phyloP scores from a whole-genome alignment of 192 early-diverging fungal genomes.

The Umbelopsis sp. region DNA sequence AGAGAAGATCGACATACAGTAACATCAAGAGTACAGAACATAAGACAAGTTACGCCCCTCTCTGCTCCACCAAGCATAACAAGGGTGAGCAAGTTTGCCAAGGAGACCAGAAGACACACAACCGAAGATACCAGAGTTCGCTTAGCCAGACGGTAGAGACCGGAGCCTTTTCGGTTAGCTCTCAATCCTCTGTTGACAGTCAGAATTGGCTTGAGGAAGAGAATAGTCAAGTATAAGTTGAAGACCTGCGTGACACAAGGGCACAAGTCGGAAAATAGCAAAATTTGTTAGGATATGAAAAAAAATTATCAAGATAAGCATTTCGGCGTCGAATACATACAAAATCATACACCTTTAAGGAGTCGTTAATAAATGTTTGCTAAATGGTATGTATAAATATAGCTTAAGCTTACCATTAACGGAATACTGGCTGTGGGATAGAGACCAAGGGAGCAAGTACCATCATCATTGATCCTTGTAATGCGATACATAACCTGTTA shows the following conservation, averaged over 20 bases:
- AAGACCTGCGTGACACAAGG: conserved; percentile 21
- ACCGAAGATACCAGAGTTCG: conserved; percentile 51
- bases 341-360: conserved; percentile 37
- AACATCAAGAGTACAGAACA: conserved; percentile 53
- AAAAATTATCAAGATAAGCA: not conserved
- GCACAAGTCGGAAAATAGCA: not conserved
- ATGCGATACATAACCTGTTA: conserved; percentile 36
- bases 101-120: conserved; percentile 44
- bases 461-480: conserved; percentile 26
- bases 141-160: conserved; percentile 39
- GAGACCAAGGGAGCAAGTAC: conserved; percentile 39
- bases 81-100: conserved; percentile 45
- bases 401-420: conserved; percentile 32
- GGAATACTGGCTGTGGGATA: conserved; percentile 34
- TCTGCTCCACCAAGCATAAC: conserved; percentile 47
- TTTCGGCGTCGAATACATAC: conserved; percentile 22
- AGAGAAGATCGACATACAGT: conserved; percentile 35
- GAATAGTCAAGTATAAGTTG: conserved; percentile 40
- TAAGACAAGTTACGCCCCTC: conserved; percentile 51
- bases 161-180: conserved; percentile 29
- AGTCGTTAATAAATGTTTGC: not conserved
- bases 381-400: conserved; percentile 8
- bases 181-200: conserved; percentile 11
- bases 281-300: not conserved
- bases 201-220: conserved; percentile 38